These are phyloP conservation scores for Musa itinerans DNA, from an alignment of 176 grass and related monocot species.

Conservation along the genomic window DNA sequence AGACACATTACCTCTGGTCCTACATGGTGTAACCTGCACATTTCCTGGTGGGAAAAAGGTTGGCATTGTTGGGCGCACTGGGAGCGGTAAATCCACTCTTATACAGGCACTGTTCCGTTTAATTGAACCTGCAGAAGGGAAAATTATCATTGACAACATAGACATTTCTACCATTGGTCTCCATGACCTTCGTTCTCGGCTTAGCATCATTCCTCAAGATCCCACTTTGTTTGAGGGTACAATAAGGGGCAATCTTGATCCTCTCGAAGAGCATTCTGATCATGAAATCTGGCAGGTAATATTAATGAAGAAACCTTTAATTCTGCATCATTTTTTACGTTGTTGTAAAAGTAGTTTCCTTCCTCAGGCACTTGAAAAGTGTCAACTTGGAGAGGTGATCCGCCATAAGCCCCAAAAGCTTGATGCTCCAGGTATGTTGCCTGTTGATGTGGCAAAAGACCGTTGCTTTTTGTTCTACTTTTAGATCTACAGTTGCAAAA, in stretches of 20 bases:
- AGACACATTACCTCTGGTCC: constrained; percentile 71
- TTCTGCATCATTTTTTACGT: not conserved
- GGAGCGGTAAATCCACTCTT: constrained; percentile 99
- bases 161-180: constrained; percentile 79
- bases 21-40: constrained; percentile 67
- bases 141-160: constrained; percentile 64
- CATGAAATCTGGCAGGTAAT: constrained; percentile 88
- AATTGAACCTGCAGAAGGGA: constrained; percentile 68
- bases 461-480: not conserved
- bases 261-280: constrained; percentile 69
- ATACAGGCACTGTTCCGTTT: constrained; percentile 95
- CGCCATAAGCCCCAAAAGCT: constrained; percentile 67
- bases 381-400: constrained; percentile 87
- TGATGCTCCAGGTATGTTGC: constrained; percentile 68
- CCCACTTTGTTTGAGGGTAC: constrained; percentile 95
- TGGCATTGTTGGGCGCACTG: constrained; percentile 94
- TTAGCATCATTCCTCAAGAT: constrained; percentile 97
- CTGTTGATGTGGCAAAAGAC: not conserved
- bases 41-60: constrained; percentile 91
- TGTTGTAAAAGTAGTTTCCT: constrained; percentile 1
- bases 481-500: not conserved
- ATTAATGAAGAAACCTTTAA: not conserved
- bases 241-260: constrained; percentile 90
- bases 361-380: constrained; percentile 83
- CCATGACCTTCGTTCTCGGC: constrained; percentile 73